Base-by-base conservation (phyloP, 306 rosid species). In the Vigna nakashimae region DNA sequence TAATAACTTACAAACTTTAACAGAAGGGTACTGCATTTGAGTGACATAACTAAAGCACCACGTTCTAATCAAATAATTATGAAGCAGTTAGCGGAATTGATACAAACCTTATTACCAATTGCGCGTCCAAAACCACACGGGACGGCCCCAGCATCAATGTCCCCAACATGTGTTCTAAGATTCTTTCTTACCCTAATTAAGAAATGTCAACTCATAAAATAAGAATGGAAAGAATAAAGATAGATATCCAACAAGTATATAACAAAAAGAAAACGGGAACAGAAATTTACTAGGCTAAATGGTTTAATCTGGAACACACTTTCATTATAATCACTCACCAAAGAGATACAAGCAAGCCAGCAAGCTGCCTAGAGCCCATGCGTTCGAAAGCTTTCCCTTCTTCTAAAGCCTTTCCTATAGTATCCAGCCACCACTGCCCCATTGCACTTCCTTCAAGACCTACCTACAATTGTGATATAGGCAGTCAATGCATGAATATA, bases 101-200 rank as follows among this genome's bases (percentile, higher is more conserved):
- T 68, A 86, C 98, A 62, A 86, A 95, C 98, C 98, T 96, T 96
- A 63, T 96, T 96, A 43, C 99, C 98, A 69, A 96, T 96, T 50
- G 97, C 99, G 73, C 97, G 98, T 76, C 99, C 99, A 84, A 96
- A 89, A 68, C 99, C 99, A 73, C 99, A 96, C 22, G 99, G 94
- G 79, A 96, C 97, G 56, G 99, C 99, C 64, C 90, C 99, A 69
- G 88, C 97, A 74, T 96, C 97, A 53, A 96, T 87, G 78, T 96
- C 99, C 64, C 99, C 98, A 72, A 96, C 97, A 82, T 92, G 92
- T 71, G 88, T 90, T 80, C 98, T 89, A 83, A 91, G 96, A 82
- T 89, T 86, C 90, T 91, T 96, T 82, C 90, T 87, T 73, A 96
- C 99, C 99, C 99, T 96, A 83, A 69, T 77, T 69, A 55, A 77